These are phyloP conservation scores for Leucoagaricus sp. DNA, from an alignment of 1,284 basidiomycete species.

Conservation along the genomic window DNA sequence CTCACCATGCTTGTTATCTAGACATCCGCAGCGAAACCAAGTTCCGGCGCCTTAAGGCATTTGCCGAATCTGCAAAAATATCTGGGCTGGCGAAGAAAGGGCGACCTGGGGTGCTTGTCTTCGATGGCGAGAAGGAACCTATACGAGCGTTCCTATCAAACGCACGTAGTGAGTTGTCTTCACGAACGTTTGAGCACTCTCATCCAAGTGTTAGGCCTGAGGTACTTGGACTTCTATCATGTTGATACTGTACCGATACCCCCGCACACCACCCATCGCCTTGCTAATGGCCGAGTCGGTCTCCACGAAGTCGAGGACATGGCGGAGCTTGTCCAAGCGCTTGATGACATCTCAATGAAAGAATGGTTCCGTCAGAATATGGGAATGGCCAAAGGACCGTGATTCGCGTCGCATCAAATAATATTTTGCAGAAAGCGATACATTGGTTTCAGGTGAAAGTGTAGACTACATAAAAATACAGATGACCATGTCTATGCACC, in stretches of 20 bases:
- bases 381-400: constrained; percentile 33
- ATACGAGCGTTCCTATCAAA: constrained; percentile 36
- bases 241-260: constrained; percentile 35
- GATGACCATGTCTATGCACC: constrained; percentile 28
- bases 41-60: constrained; percentile 37
- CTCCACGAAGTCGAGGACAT: constrained; percentile 36
- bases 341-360: constrained; percentile 35
- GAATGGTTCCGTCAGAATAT: constrained; percentile 40
- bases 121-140: constrained; percentile 33
- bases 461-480: constrained; percentile 8
- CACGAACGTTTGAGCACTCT: neutral
- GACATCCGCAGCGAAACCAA: constrained; percentile 39
- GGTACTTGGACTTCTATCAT: constrained; percentile 43
- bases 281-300: constrained; percentile 29
- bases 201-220: constrained; percentile 26
- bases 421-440: too few relatives aligned
- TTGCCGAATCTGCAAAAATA: constrained; percentile 33
- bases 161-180: constrained; percentile 30
- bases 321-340: constrained; percentile 30
- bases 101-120: constrained; percentile 40
- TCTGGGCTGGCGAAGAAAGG: constrained; percentile 42
- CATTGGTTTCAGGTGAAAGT: neutral
- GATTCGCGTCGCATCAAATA: neutral
- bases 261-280: constrained; percentile 14
- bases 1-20: constrained; percentile 13